phyloP scores from a whole-genome alignment of 441 rosid genomes.

The Macaranga tanarius region DNA sequence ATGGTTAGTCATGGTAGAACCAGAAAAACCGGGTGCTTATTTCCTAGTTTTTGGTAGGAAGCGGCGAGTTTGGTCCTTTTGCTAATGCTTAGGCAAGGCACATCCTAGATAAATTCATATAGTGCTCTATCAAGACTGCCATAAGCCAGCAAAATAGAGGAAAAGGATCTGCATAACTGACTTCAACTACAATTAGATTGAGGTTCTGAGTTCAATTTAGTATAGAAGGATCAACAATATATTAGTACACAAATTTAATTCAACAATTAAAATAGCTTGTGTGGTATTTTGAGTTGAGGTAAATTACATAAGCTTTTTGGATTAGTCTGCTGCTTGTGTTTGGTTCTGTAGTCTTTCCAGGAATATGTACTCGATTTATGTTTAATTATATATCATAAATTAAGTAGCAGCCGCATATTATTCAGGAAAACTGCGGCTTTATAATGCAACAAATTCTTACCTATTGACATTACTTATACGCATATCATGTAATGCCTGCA shows the following conservation, averaged over 20 bases:
- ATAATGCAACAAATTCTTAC: not conserved
- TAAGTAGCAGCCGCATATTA: not conserved
- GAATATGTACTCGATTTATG: not conserved
- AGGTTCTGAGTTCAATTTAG: not conserved
- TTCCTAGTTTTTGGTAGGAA: not conserved
- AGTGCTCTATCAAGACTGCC: not conserved
- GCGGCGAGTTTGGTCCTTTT: not conserved
- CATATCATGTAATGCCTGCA: not conserved
- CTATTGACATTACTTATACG: too few species aligned
- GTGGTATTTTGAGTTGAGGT: not conserved
- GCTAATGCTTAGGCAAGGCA: not conserved
- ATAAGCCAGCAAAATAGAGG: not conserved
- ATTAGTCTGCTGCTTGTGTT: not conserved
- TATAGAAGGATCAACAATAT: not conserved
- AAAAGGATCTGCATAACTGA: not conserved
- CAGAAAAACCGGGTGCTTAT: not conserved
- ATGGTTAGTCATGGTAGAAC: not conserved
- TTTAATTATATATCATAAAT: not conserved
- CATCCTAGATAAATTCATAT: not conserved
- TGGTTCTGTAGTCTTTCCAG: not conserved
- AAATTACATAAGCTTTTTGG: slow-evolving; percentile 2
- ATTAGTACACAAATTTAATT: not conserved
- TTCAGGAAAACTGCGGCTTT: not conserved
- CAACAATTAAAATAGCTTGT: not conserved
- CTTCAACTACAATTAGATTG: not conserved